Conservation (phyloP, 352 stramenopile species). For the Peronospora destructor region DNA sequence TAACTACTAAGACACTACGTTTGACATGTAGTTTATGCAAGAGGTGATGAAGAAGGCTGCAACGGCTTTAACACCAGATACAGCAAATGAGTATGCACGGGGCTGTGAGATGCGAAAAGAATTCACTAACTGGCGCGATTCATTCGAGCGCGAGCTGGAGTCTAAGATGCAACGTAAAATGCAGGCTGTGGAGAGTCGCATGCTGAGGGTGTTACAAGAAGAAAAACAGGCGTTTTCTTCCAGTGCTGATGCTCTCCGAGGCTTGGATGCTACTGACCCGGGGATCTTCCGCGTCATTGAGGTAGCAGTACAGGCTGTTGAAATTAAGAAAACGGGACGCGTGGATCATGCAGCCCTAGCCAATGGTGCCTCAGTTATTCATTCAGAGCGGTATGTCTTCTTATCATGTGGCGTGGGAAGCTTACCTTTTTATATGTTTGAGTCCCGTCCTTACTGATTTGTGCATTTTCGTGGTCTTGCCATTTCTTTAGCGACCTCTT, state of each 20-base stretch:
- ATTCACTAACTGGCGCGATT: conserved; percentile 28
- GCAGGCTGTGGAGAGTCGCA: conserved; percentile 46
- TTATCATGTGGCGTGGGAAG: neutral
- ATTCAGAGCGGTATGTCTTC: conserved; percentile 39
- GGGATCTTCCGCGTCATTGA: conserved; percentile 35
- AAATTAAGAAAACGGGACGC: conserved; percentile 49
- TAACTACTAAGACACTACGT: neutral
- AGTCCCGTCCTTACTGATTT: neutral
- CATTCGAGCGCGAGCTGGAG: conserved; percentile 36
- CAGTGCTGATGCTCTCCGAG: conserved; percentile 42
- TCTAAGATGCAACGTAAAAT: conserved; percentile 45
- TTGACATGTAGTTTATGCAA: conserved; percentile 16
- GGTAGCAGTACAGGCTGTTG: conserved; percentile 46
- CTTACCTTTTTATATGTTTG: neutral
- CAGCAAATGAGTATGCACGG: conserved; percentile 4
- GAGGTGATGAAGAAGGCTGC: conserved; percentile 20
- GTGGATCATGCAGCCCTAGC: conserved; percentile 61
- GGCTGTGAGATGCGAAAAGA: conserved; percentile 25
- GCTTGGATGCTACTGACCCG: conserved; percentile 49
- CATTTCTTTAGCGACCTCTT: conserved; percentile 48
- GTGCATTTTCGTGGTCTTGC: neutral
- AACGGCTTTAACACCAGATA: conserved; percentile 2
- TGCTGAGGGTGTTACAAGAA: conserved; percentile 48
- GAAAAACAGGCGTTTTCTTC: conserved; percentile 53
- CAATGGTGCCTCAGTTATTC: conserved; percentile 57